Percentiles rank a stretch among this genome's conserved stretches.
phyloP scores from a whole-genome alignment of 129 eudicot species.

The Saposhnikovia divaricata region DNA sequence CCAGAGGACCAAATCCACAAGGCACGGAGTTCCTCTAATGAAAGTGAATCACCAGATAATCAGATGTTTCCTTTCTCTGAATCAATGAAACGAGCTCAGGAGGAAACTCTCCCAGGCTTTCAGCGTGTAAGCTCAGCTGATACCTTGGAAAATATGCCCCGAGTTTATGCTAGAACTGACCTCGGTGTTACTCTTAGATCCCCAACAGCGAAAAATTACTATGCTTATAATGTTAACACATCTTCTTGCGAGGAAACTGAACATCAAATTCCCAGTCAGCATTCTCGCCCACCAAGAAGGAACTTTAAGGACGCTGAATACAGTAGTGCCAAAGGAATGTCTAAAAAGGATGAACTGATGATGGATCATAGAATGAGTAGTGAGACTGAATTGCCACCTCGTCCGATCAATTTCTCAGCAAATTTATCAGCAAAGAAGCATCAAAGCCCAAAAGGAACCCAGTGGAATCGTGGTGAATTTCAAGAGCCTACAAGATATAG shows the following conservation, averaged over 20 bases:
- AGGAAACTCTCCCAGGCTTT: conserved; percentile 19
- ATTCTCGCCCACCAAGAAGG: conserved; percentile 17
- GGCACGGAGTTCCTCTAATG: conserved; percentile 16
- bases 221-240: conserved; percentile 57
- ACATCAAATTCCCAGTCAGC: conserved; percentile 22
- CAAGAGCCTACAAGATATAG: conserved; percentile 11
- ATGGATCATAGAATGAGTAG: conserved; percentile 11
- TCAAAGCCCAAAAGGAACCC: conserved; percentile 15
- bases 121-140: conserved; percentile 39
- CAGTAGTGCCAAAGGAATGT: conserved; percentile 14
- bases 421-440: conserved; percentile 15
- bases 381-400: conserved; percentile 14
- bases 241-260: conserved; percentile 73
- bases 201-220: conserved; percentile 30
- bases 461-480: conserved; percentile 24
- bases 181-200: conserved; percentile 17
- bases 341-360: conserved; percentile 18
- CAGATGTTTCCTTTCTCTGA: conserved; percentile 9
- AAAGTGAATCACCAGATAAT: conserved; percentile 22
- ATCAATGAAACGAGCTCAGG: conserved; percentile 20
- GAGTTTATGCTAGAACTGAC: conserved; percentile 10
- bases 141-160: conserved; percentile 21
- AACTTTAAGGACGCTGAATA: conserved; percentile 15
- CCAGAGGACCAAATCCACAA: conserved; percentile 14
- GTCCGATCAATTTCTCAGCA: conserved; percentile 10